Percentiles rank a stretch among this genome's conserved stretches.
phyloP scores from a whole-genome alignment of 495 filamentous ascomycete species.

The Hypomontagnella submonticulosa region DNA sequence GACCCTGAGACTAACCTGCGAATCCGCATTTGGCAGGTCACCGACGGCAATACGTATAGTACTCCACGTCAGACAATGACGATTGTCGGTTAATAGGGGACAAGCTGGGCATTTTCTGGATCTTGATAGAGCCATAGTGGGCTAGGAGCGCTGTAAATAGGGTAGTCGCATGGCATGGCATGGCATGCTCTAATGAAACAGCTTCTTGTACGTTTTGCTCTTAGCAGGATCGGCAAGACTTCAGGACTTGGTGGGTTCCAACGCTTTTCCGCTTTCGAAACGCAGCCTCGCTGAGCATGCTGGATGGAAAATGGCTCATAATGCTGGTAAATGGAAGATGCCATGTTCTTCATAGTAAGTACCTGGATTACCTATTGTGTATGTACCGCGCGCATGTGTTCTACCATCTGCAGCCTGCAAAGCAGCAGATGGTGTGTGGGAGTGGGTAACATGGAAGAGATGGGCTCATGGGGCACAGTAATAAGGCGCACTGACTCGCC shows the following conservation, averaged over 20 bases:
- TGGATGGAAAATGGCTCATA: constrained; percentile 44
- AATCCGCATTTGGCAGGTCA: constrained; percentile 39
- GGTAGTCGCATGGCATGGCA: constrained; percentile 28
- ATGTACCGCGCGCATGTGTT: constrained; percentile 35
- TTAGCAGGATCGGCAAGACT: constrained; percentile 40
- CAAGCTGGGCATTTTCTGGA: constrained; percentile 32
- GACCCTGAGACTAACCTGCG: constrained; percentile 9
- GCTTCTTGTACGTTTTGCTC: constrained; percentile 15
- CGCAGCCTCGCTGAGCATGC: constrained; percentile 26
- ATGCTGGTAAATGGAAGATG: constrained; percentile 22
- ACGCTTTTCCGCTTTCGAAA: constrained; percentile 38
- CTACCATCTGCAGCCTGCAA: constrained; percentile 37
- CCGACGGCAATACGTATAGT: constrained; percentile 18
- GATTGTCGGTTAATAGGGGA: constrained; percentile 42
- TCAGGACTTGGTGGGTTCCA: constrained; percentile 34
- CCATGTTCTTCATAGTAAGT: constrained; percentile 6
- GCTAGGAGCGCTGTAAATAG: constrained; percentile 24
- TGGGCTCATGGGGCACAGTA: constrained; percentile 28
- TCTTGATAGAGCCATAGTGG: constrained; percentile 18
- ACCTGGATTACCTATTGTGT: constrained; percentile 44
- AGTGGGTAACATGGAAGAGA: constrained; percentile 11
- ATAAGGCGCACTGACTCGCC: constrained; percentile 38
- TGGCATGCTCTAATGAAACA: constrained; percentile 41
- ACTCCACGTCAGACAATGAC: constrained; percentile 43
- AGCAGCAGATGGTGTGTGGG: constrained; percentile 17